Conservation (phyloP, 495 filamentous ascomycete genomes). For the Neurospora sp. region DNA sequence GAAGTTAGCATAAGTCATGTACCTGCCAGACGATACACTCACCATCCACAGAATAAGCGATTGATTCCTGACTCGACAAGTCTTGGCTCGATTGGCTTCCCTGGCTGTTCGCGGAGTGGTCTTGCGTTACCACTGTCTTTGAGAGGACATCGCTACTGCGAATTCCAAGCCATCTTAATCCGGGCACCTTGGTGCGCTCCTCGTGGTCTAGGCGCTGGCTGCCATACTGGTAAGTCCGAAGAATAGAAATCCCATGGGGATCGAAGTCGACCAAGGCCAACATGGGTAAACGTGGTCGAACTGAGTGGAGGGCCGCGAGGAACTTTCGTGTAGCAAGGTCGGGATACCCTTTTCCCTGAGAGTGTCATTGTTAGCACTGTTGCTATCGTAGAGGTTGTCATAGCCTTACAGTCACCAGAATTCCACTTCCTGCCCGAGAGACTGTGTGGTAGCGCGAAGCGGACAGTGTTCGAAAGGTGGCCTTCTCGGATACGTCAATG, state of each 20-base stretch:
- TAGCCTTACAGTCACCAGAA: conserved; percentile 23
- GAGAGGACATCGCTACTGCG: conserved; percentile 46
- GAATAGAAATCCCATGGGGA: conserved; percentile 75
- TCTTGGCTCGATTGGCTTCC: conserved; percentile 10
- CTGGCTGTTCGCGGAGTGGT: neutral
- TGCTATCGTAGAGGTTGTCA: neutral
- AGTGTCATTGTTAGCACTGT: neutral
- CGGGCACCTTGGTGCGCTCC: conserved; percentile 42
- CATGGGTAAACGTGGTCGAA: conserved; percentile 35
- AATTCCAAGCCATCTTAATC: conserved; percentile 66
- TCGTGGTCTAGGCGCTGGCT: conserved; percentile 66
- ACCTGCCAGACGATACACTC: neutral
- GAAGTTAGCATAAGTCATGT: neutral
- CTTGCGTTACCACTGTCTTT: neutral
- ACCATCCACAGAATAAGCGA: conserved; percentile 1
- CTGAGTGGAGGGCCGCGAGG: conserved; percentile 34
- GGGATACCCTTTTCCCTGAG: conserved; percentile 82
- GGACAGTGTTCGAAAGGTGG: conserved; percentile 55
- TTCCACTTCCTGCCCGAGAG: conserved; percentile 11
- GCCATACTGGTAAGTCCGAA: conserved; percentile 81
- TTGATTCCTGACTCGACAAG: conserved; percentile 10
- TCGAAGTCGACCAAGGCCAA: conserved; percentile 75
- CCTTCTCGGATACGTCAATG: conserved; percentile 33
- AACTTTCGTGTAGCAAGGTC: conserved; percentile 75
- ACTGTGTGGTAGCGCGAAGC: conserved; percentile 13